Percentiles rank a stretch among this genome's conserved stretches.
Conservation (phyloP, 1,284 basidiomycete species). For the Boletus subluridellus region DNA sequence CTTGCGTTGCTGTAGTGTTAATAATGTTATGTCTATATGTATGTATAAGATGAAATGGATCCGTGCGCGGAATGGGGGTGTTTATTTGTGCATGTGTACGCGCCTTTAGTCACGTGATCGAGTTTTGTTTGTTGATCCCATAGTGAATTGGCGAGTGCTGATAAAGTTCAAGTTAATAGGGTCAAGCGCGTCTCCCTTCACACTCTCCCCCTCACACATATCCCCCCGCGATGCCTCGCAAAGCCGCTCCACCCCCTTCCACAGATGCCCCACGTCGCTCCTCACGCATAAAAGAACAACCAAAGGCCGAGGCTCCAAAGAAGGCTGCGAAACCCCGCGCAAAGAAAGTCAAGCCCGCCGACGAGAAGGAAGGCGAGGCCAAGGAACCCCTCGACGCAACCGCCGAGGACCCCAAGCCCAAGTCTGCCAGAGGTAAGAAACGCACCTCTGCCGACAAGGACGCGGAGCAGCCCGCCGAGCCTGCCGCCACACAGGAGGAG, state of each 20-base stretch:
- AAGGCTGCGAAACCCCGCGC: constrained; percentile 60
- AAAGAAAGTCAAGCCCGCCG: constrained; percentile 43
- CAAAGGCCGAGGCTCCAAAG: constrained; percentile 53
- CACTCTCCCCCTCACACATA: constrained; percentile 8
- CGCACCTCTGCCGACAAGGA: constrained; percentile 37
- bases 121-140: constrained; percentile 36
- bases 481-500: constrained; percentile 35
- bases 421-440: constrained; percentile 56
- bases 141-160: constrained; percentile 13
- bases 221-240: constrained; percentile 56
- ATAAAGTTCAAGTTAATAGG: constrained; percentile 35
- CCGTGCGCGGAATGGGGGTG: constrained; percentile 12
- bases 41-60: background rate
- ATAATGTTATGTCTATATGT: background rate
- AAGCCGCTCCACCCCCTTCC: constrained; percentile 46
- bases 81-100: constrained; percentile 33
- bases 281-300: constrained; percentile 66
- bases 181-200: constrained; percentile 30
- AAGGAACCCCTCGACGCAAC: constrained; percentile 36
- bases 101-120: constrained; percentile 29
- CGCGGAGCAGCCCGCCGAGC: constrained; percentile 40
- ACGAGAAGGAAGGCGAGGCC: constrained; percentile 38
- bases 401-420: constrained; percentile 43
- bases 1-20: constrained; percentile 47
- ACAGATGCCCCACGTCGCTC: constrained; percentile 54